Percentiles rank a stretch among this genome's conserved stretches.
Conservation (phyloP, 139 green algal species). For the Chlorella sp. region DNA sequence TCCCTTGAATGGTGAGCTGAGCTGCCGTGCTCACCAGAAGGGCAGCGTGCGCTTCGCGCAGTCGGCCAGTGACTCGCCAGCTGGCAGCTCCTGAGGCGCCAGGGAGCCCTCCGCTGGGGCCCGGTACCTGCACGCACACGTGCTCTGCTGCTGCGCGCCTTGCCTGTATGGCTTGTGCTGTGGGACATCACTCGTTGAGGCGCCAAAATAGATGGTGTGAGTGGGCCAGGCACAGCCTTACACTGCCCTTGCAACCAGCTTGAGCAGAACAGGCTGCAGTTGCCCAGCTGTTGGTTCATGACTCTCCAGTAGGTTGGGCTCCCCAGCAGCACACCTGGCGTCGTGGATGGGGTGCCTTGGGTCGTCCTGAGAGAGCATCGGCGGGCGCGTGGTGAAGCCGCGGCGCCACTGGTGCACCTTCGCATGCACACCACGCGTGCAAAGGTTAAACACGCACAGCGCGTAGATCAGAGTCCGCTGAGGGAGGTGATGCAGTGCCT, state of each 20-base stretch:
- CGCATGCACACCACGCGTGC: no score
- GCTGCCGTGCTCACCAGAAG: conserved; percentile 19
- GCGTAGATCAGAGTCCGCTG: no score
- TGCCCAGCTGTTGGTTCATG: no score
- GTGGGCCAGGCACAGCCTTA: background rate
- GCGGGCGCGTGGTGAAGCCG: conserved; percentile 14
- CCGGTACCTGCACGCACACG: background rate
- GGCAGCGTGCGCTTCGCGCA: conserved; percentile 23
- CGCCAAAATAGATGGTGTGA: no score
- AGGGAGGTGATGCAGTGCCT: no score
- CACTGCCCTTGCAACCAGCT: background rate
- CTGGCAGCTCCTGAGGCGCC: conserved; percentile 15
- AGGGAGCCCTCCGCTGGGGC: background rate
- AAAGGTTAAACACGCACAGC: no score
- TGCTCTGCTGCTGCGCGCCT: background rate
- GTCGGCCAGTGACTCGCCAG: conserved; percentile 23
- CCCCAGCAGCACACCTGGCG: no score
- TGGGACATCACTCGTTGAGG: no score
- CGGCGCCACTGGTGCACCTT: conserved; percentile 39
- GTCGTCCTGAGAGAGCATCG: conserved; percentile 8
- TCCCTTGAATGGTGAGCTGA: no score
- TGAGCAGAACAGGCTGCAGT: no score
- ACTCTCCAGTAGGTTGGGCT: no score
- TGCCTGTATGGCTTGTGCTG: background rate
- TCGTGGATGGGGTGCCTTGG: conserved; percentile 16